These are phyloP conservation scores for Diaporthe australafricana DNA, from an alignment of 2,329 filamentous ascomycete species.

Conservation along the genomic window DNA sequence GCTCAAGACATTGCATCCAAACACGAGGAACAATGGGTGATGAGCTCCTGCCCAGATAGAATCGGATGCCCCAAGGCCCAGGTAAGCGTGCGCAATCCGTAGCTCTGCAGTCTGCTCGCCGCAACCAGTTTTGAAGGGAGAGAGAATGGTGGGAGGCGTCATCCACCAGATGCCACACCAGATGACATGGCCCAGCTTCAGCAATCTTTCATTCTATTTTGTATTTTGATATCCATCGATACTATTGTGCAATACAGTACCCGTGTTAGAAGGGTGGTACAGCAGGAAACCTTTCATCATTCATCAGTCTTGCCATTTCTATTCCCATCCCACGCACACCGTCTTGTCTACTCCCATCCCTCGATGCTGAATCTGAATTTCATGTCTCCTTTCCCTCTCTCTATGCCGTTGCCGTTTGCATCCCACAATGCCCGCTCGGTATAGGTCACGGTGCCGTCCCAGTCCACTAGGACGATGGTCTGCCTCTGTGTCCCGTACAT, in stretches of 20 bases:
- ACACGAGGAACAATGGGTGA: not conserved
- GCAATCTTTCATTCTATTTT: not conserved
- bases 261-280: too few relatives aligned
- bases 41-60: not conserved
- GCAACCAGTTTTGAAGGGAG: not conserved
- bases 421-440: conserved; percentile 72
- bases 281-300: not conserved
- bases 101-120: not conserved
- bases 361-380: conserved; percentile 68
- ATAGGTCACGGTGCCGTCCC: conserved; percentile 71
- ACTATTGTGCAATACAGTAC: too few relatives aligned
- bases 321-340: not conserved
- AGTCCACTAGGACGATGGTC: conserved; percentile 71
- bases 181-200: not conserved
- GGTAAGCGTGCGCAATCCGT: not conserved
- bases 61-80: not conserved
- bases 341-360: conserved; percentile 56
- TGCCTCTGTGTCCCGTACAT: conserved; percentile 75
- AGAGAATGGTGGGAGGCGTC: not conserved
- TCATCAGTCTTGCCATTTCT: not conserved
- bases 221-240: not conserved
- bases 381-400: conserved; percentile 66
- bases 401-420: conserved; percentile 64
- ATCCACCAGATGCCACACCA: not conserved
- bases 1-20: not conserved